Evolutionary conservation across 441 rosid species (phyloP), one percentile per base, ranked within the genome.

Genomic region (Capsella rubella): DNA sequence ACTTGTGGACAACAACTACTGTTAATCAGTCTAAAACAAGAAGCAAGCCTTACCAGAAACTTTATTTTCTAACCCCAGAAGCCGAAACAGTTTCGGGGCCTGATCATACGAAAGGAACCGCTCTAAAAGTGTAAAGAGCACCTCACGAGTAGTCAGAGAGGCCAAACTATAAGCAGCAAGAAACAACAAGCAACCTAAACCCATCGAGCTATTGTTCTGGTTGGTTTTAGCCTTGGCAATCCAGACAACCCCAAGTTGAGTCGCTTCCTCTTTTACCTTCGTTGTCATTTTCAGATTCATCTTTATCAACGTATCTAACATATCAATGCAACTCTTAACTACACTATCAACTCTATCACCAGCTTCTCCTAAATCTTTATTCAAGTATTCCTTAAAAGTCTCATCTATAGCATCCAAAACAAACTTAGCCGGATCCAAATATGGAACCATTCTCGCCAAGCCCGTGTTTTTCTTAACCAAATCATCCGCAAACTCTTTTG

Each of bases 141-240:
- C 60, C 14, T 58, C 54, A 58, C 11, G 62, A 50, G 54, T 74
- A 59, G 78, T 42, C 62, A 39, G 13, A 51, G 14, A 51, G 40
- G 31, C 31, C 55, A 49, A 67, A 67, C 37, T 67, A 5, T 57
- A 74, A 50, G 64, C 53, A 58, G 78, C 61, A 16, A 74, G n/a
- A 67, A 74, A 74, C 68, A 74, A 21, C 54, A 74, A 58, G 31
- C 68, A 74, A 59, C 72, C 55, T 29, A 74, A 74, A 50, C 51
- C 73, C 51, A 1, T 29, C 14, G 62, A 16, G 47, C n/a, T 1
- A 51, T 50, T 57, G 11, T 67, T 25, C 6, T 12, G 61, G 32
- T 58, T 40, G 29, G 61, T 16, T 67, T 50, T 50, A 1, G 47
- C 73, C 21, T 74, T 67, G 27, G 28, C 28, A 3, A 74, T 13